phyloP scores from a whole-genome alignment of 176 grass and related monocot species.

The Triticum turgidum region DNA sequence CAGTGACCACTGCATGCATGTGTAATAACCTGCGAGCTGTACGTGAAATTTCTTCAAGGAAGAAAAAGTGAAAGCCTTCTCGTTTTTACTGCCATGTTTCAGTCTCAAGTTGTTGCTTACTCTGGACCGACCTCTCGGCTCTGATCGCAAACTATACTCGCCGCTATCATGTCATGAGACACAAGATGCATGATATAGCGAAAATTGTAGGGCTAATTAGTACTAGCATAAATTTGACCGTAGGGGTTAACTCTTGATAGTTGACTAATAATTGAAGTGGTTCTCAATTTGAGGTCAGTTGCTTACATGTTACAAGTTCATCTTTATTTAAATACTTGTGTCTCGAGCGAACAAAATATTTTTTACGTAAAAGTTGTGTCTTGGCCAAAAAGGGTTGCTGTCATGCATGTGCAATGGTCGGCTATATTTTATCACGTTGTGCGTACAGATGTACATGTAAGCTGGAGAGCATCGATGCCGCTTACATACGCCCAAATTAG shows the following conservation, averaged over 20 bases:
- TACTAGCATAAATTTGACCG: neutral
- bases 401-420: neutral
- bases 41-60: conserved; percentile 1
- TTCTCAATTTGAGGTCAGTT: neutral
- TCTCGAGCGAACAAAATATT: neutral
- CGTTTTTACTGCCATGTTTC: neutral
- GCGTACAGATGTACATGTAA: neutral
- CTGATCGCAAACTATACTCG: neutral
- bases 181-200: neutral
- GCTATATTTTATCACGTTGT: neutral
- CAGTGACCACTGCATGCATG: conserved; percentile 6
- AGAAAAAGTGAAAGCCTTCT: conserved; percentile 21
- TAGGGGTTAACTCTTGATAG: too few species aligned
- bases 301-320: neutral
- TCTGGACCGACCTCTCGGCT: too few species aligned
- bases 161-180: neutral
- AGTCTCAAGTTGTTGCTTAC: neutral
- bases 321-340: too few species aligned
- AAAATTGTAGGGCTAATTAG: neutral
- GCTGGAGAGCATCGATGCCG: neutral
- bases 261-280: neutral
- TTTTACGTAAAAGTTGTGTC: neutral
- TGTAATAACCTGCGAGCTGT: neutral
- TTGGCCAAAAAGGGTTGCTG: neutral
- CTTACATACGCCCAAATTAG: neutral